Evolutionary conservation across 1,284 basidiomycete genomes (phyloP), one percentile per base, ranked within the genome.

Genomic region (Meira miltonrushii): DNA sequence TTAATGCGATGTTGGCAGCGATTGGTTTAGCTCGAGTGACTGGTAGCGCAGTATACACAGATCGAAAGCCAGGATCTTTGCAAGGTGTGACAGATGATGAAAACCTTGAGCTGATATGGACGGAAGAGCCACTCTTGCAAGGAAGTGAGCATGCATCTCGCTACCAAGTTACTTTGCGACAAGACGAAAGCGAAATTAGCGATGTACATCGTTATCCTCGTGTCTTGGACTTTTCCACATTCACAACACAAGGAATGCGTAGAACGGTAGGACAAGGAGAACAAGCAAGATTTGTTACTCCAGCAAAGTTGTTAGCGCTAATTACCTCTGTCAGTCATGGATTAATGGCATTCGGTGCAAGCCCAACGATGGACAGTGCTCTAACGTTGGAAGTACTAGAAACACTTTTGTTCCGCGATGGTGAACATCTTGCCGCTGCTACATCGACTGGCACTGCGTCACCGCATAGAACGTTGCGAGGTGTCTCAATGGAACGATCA

Each of bases 161-260:
- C 41, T 71, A 69, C 44, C 67, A 67, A 52, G 69, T 71, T 43
- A 68, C 66, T 1, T 60, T 69, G 1, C 46, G 63, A 17, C 66
- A 65, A 13, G 21, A 57, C 55, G 62, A 67, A 21, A 51, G 65
- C 11, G 62, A 70, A 10, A 57, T 54, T 1, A 51, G 39, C 39
- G 60, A 53, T 5, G 39, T 53, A 12, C 48, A 56, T 46, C 58
- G 55, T 23, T 73, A 64, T 59, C 66, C 74, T 33, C 71, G 75
- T 38, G 56, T 78, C 38, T 57, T 78, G 40, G 74, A 77, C 72
- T 96, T 96, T 75, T 92, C 90, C 70, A 88, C 92, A 74, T 96
- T 94, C 81, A 86, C 91, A 38, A 93, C 92, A 19, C 92, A 94
- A 62, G 93, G 93, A 0, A 90, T 95, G 85, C 85, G 91, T 54